phyloP scores from a whole-genome alignment of 768 basidiomycete genomes.

The Tulasnella sp. region DNA sequence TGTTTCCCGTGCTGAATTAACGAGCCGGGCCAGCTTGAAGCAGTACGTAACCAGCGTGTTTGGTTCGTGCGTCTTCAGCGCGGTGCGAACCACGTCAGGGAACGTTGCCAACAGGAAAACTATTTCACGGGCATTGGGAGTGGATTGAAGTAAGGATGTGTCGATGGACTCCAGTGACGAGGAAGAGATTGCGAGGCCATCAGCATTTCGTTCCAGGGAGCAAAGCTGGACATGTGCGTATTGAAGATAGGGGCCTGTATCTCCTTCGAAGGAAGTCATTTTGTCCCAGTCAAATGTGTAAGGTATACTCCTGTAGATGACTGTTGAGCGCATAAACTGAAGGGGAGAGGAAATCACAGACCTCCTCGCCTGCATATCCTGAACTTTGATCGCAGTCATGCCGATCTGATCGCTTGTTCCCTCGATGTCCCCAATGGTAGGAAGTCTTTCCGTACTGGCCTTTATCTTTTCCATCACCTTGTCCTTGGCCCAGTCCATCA shows the following conservation, averaged over 20 bases:
- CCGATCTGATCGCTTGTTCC: slow-evolving; percentile 42
- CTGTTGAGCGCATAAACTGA: slow-evolving; percentile 5
- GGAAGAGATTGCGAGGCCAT: slow-evolving; percentile 33
- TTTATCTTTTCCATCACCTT: slow-evolving; percentile 46
- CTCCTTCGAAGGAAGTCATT: slow-evolving; percentile 47
- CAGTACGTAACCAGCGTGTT: slow-evolving; percentile 41
- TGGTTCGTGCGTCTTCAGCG: slow-evolving; percentile 39
- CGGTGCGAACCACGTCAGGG: slow-evolving; percentile 41
- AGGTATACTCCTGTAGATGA: slow-evolving; percentile 38
- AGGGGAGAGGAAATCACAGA: slow-evolving; percentile 27
- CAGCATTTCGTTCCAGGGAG: slow-evolving; percentile 45
- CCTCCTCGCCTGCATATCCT: slow-evolving; percentile 41
- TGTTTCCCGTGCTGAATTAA: slow-evolving; percentile 41
- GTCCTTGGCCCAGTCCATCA: slow-evolving; percentile 38
- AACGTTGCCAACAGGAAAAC: slow-evolving; percentile 41
- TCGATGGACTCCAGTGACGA: slow-evolving; percentile 35
- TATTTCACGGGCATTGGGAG: slow-evolving; percentile 42
- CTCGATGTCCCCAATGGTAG: slow-evolving; percentile 43
- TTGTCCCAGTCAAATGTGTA: slow-evolving; percentile 44
- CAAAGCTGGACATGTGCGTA: slow-evolving; percentile 47
- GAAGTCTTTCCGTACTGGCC: slow-evolving; percentile 44
- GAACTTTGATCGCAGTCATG: slow-evolving; percentile 46
- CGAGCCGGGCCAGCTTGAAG: slow-evolving; percentile 40
- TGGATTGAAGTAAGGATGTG: slow-evolving; percentile 36
- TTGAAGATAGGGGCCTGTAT: slow-evolving; percentile 46